A percentile compares a stretch with the other conserved stretches of the same genome.
Conservation (phyloP, 1,284 basidiomycete species). For the Tilletia indica region DNA sequence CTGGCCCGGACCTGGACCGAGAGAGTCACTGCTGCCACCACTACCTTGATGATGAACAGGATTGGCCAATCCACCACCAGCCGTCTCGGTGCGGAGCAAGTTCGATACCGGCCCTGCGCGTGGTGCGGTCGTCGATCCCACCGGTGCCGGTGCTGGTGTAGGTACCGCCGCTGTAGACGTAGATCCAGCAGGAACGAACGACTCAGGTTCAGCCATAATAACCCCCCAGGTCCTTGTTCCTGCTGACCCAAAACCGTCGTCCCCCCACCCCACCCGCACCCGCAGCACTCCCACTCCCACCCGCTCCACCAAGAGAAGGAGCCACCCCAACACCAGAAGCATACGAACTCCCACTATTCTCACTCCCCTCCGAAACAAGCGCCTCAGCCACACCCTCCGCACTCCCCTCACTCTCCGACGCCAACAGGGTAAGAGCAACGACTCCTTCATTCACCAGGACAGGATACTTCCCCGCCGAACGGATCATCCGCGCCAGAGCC, state of each 20-base stretch:
- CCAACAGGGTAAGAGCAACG: slow-evolving; percentile 75
- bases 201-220: slow-evolving; percentile 15
- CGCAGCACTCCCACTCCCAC: neutral
- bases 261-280: neutral
- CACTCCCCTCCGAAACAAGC: neutral
- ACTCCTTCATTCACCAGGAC: slow-evolving; percentile 85
- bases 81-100: slow-evolving; percentile 8
- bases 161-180: neutral
- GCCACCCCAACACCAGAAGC: neutral
- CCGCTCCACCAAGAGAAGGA: neutral
- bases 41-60: neutral
- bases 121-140: neutral
- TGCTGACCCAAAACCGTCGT: neutral
- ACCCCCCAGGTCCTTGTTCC: neutral
- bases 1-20: neutral
- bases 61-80: neutral
- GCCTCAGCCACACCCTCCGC: neutral
- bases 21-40: neutral
- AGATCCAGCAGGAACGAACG: neutral
- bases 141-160: neutral
- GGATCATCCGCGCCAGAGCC: slow-evolving; percentile 65
- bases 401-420: slow-evolving; percentile 63
- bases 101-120: slow-evolving; percentile 1
- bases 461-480: slow-evolving; percentile 74
- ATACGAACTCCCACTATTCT: neutral